Evolutionary conservation across 345 rosid species (phyloP), one percentile per base, ranked within the genome.

Genomic region (Eucalyptus decipiens): DNA sequence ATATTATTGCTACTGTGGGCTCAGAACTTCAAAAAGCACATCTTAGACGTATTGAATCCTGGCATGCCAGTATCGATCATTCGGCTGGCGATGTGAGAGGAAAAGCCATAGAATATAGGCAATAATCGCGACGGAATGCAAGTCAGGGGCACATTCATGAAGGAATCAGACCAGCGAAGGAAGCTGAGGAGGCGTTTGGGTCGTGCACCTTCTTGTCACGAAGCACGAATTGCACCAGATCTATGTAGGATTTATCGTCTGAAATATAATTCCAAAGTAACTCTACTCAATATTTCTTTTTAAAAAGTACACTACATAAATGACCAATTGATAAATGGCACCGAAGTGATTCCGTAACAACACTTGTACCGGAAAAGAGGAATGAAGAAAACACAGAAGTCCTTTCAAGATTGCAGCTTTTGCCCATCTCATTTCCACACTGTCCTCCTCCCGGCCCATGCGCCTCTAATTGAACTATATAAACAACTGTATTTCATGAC

Each of bases 161-260:
- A 88, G 69, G 92, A 88, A 80, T 89, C 91, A 87, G 92, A 92
- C 98, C 94, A 95, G 37, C 90, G 89, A 90, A 96, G 95, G 95
- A 97, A 96, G 87, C 90, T 88, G 28, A 95, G 87, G 2, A 97
- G 96, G 90, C 88, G 94, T 43, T 52, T 69, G 97, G 97, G 62
- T 56, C 62, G 30, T 56, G 30, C 13, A 56, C 30, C 13, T 56
- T 56, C 24, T 52, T 52, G 58, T 52, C 58, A 52, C 58, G 26
- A 52, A 52, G 58, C 11, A 52, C 26, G 26, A 52, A 21, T 8
- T 52, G 58, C 58, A 52, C 58, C 58, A 19, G 58, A 52, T 52
- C 26, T 21, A 52, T 1, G 58, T 52, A 52, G 58, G 58, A 52
- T 52, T 52, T 52, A 52, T 56, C 62, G 1, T 24, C 13, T 56